Evolutionary conservation across 2,329 filamentous ascomycete genomes (phyloP).

Genomic region (Westerdykella sp.): DNA sequence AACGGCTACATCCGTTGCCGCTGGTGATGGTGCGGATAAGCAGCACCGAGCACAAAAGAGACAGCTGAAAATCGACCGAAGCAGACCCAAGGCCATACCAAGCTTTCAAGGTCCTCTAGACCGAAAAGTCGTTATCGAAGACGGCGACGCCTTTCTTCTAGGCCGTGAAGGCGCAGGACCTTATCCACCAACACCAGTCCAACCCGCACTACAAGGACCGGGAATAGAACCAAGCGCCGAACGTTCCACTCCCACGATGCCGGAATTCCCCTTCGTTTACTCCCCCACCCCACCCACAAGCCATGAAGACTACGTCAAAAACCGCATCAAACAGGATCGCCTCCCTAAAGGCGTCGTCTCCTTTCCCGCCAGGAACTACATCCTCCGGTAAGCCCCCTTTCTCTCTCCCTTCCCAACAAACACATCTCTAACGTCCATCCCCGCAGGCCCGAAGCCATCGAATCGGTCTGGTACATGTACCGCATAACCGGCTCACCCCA

Average conservation of each 20-base stretch:
- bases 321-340: constrained; percentile 38
- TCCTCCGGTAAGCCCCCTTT: constrained; percentile 47
- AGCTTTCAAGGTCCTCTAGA: neutral
- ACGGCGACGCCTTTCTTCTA: neutral
- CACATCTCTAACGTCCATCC: constrained; percentile 3
- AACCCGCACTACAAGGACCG: constrained; percentile 5
- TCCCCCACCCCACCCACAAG: constrained; percentile 24
- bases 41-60: constrained; percentile 1
- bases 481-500: constrained; percentile 61
- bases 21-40: constrained; percentile 5
- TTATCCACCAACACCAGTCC: constrained; percentile 17
- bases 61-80: constrained; percentile 1
- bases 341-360: constrained; percentile 52
- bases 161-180: too few relatives aligned
- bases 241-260: constrained; percentile 15
- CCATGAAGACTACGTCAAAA: constrained; percentile 34
- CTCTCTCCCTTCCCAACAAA: neutral
- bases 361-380: constrained; percentile 54
- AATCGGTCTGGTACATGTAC: constrained; percentile 74
- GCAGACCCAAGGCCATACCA: neutral
- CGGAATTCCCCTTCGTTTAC: constrained; percentile 26
- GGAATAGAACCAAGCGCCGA: constrained; percentile 6
- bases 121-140: constrained; percentile 5
- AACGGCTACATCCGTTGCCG: constrained; percentile 9
- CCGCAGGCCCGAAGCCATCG: constrained; percentile 63